phyloP scores from a whole-genome alignment of 2,329 filamentous ascomycete species.

The Xylaria arbuscula region DNA sequence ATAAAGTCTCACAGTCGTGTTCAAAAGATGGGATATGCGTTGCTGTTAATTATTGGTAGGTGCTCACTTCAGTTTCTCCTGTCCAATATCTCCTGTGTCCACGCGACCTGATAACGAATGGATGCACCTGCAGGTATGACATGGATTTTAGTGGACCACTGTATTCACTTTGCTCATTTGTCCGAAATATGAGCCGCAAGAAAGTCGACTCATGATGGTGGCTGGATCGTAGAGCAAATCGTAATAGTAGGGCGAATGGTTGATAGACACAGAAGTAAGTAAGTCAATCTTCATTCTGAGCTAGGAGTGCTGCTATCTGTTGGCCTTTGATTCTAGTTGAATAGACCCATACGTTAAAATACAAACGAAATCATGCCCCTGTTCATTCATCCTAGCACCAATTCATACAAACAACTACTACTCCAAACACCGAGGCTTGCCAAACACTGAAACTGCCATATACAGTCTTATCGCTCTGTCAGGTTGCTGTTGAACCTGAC shows the following conservation, averaged over 20 bases:
- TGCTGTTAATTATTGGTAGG: constrained; percentile 84
- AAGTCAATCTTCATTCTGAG: constrained; percentile 31
- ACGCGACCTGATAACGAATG: constrained; percentile 16
- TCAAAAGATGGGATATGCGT: constrained; percentile 77
- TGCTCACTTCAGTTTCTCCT: constrained; percentile 22
- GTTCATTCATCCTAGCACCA: constrained; percentile 20
- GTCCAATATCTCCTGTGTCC: constrained; percentile 2
- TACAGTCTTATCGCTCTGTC: constrained; percentile 9
- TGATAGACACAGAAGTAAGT: constrained; percentile 12
- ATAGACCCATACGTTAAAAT: constrained; percentile 19
- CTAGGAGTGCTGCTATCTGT: constrained; percentile 5
- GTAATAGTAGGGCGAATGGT: neutral
- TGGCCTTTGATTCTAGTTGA: constrained; percentile 10
- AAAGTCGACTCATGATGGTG: constrained; percentile 2
- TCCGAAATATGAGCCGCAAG: constrained; percentile 34
- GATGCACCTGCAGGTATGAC: constrained; percentile 71
- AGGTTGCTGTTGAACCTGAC: neutral
- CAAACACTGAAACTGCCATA: constrained; percentile 26
- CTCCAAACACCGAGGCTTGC: constrained; percentile 41
- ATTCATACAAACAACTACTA: constrained; percentile 30
- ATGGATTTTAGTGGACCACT: constrained; percentile 79
- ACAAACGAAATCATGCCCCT: constrained; percentile 33
- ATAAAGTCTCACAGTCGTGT: constrained; percentile 81
- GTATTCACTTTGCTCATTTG: constrained; percentile 65
- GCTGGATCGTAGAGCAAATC: neutral